Evolutionary conservation across 1,284 basidiomycete species (phyloP), one percentile per base, ranked within the genome.

Genomic region (Marasmius fiardii): DNA sequence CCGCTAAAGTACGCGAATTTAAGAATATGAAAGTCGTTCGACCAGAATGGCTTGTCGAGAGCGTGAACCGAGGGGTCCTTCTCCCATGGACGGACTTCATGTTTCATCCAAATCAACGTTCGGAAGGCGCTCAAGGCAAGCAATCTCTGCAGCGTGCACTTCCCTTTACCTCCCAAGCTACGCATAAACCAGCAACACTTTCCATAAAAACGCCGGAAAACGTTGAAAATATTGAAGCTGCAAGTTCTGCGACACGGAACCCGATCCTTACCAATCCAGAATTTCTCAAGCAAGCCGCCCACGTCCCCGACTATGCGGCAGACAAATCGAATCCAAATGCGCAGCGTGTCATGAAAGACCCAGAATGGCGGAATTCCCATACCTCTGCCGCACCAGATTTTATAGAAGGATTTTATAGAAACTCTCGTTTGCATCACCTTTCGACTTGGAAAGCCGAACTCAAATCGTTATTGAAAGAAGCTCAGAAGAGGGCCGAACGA

Each of bases 391-490:
- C 90, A 11, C 82, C 89, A 0, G 89, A 87, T 60, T 99, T 97
- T 67, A 88, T 98, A 55, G 86, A 92, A 55, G 87, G 83, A 1
- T 99, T 89, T 67, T 98, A 95, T 73, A 88, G 89, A 68, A 90
- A 97, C 67, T 95, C 92, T 2, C 83, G 96, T 18, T 74, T 99
- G 24, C 96, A 99, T 64, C 90, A 96, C 66, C 74, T 99, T 16
- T 90, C 92, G 16, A 90, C 85, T 0, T 97, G 93, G 93, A 99
- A 99, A 70, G 82, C 90, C 0, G 93, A 97, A 65, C 78, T 98
- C 44, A 88, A 88, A 64, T 77, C 80, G 16, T 81, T 98, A 14
- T 92, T 98, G 3, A 78, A 83, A 26, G 85, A 92, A 68, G 92
- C 90, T 0, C 90, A 87, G 64, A 84, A 83, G 63, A 81, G 79